These are phyloP conservation scores for Hymenotorrendiella dingleyae DNA, from an alignment of 2,329 filamentous ascomycete species.

Conservation along the genomic window DNA sequence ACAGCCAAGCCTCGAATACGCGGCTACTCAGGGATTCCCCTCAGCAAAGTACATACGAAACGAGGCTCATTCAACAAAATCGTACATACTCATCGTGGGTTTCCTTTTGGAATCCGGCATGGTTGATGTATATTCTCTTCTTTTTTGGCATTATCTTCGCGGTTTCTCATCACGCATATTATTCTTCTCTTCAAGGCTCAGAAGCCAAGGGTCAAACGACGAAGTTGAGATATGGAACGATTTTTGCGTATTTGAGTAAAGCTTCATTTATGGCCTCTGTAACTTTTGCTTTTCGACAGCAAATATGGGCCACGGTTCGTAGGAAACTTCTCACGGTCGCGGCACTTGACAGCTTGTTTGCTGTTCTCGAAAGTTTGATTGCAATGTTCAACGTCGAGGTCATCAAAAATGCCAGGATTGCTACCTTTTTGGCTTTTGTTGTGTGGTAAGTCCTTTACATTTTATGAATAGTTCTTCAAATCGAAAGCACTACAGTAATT, in stretches of 20 bases:
- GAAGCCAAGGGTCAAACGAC: background rate
- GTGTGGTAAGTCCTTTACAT: constrained; percentile 6
- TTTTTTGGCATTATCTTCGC: background rate
- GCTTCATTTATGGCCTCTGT: constrained; percentile 3
- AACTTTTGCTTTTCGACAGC: constrained; percentile 3
- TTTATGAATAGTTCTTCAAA: too few species aligned
- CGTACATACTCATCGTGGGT: too few species aligned
- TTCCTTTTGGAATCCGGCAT: constrained; percentile 3
- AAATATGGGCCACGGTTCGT: constrained; percentile 6
- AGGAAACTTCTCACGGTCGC: constrained; percentile 1
- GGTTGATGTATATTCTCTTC: constrained; percentile 5
- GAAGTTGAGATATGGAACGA: constrained; percentile 1
- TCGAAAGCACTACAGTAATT: too few species aligned
- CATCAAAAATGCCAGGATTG: constrained; percentile 2
- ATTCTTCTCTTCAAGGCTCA: background rate
- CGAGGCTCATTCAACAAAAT: too few species aligned
- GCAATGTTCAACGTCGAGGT: constrained; percentile 1
- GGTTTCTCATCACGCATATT: constrained; percentile 1
- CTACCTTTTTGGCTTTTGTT: constrained; percentile 2
- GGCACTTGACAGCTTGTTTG: constrained; percentile 4
- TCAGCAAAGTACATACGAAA: too few species aligned
- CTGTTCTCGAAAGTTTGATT: constrained; percentile 1
- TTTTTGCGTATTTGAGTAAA: constrained; percentile 3
- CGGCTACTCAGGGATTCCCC: too few species aligned
- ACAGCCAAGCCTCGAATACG: too few species aligned